phyloP scores from a whole-genome alignment of 1,139 yeast genomes.

The Pichia sp. region DNA sequence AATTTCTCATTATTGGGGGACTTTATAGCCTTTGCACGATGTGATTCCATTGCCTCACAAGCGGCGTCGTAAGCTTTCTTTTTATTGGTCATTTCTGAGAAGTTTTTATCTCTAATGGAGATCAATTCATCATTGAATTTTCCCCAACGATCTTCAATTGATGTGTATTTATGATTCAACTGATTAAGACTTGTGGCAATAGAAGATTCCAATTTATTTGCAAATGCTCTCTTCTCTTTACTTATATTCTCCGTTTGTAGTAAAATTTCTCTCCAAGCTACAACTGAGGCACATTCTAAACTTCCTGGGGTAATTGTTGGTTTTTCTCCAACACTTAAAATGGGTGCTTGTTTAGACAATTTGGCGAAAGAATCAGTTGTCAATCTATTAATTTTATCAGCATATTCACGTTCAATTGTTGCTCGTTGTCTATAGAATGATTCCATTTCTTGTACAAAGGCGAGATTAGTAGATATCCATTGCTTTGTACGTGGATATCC shows the following conservation, averaged over 20 bases:
- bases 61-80: conserved; percentile 72
- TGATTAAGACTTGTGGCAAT: conserved; percentile 57
- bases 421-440: conserved; percentile 81
- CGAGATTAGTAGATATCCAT: conserved; percentile 71
- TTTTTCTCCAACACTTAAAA: conserved; percentile 80
- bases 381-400: conserved; percentile 57
- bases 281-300: conserved; percentile 82
- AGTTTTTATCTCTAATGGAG: conserved; percentile 51
- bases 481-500: conserved; percentile 67
- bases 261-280: conserved; percentile 88
- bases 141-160: conserved; percentile 49
- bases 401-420: conserved; percentile 73
- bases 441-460: conserved; percentile 74
- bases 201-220: conserved; percentile 55
- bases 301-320: conserved; percentile 96
- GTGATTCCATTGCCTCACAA: conserved; percentile 74
- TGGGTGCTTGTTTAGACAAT: conserved; percentile 63
- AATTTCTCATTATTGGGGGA: conserved; percentile 46
- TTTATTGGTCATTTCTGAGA: conserved; percentile 60
- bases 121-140: conserved; percentile 52
- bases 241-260: conserved; percentile 81
- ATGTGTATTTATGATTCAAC: conserved; percentile 47
- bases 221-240: conserved; percentile 53
- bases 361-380: conserved; percentile 67
- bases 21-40: conserved; percentile 64